Base-by-base conservation (phyloP, 1,139 yeast genomes). In the Pichia sp. region DNA sequence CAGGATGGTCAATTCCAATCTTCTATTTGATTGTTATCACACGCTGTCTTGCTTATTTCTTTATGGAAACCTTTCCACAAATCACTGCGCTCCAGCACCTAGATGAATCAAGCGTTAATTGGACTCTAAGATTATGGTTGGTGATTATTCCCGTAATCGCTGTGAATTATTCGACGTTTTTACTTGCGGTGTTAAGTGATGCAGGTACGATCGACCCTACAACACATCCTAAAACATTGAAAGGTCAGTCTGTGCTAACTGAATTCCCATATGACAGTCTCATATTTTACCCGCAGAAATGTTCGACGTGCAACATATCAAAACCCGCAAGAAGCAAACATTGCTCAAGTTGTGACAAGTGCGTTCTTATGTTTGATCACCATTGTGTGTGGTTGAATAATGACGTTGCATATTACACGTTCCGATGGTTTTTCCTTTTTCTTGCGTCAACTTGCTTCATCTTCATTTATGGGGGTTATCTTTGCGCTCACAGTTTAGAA, bases 301-400 rank as follows among this genome's bases (percentile, higher is more conserved):
- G 53, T 33, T 15, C 41, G 5, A 47, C 96, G 0, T 91, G 98
- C 55, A 58, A 65, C 2, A 48, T 68, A n/a, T 54, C 59, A 6
- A 88, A 86, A 49, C 88, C 94, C 0, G 94, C 97, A 1, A 62
- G 98, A 31, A 82, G 94, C 10, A 87, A 85, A 52, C 98, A 91
- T 58, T 91, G 98, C 55, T 67, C 80, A 4, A 65, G 70, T 11
- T 91, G 97, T 56, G 66, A 69, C 34, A 50, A 58, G 19, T 91
- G 98, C 55, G 65, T 81, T 5, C 62, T 78, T 24, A 54, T 81
- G 42, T 76, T 71, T 49, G 98, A 91, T 55, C 98, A 91, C 55
- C 97, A 91, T 59, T 91, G 98, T 54, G 60, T 86, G n/a, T 91
- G 96, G 96, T 62, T 88, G 40, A 88, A 88, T 60, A 87, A 84